Evolutionary conservation across 805 yeast species (phyloP), one percentile per base, ranked within the genome.

Genomic region (Wickerhamomyces xylosicus): DNA sequence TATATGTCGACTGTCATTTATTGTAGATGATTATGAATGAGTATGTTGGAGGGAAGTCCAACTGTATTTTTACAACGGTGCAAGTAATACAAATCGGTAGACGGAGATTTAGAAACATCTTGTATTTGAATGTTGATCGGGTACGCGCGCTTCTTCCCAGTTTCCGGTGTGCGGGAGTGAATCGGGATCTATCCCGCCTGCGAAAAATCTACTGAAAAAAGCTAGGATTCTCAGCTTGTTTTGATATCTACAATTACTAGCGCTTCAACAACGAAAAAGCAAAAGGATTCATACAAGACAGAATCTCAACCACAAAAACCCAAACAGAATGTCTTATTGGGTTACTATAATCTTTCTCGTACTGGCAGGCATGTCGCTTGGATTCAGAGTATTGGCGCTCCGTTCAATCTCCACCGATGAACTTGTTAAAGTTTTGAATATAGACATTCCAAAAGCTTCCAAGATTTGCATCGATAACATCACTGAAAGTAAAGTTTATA

Each of bases 401-500:
- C 33, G 42, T 3, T 40, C 44, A 2, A 46, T 73, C 2, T 79
- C 82, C 2, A 58, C 69, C 19, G 70, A 66, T 13, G 65, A 63
- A 37, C 57, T 73, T 19, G 63, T 74, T 25, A 62, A 61, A 37
- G 63, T 64, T 27, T 55, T 77, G 32, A 65, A 67, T 45, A 64
- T 76, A 17, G 70, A 69, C 21, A 70, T 77, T 27, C 85, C 85
- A 4, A 69, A 65, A 40, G 62, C 72, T 7, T 80, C 81, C 3
- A 56, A 59, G 35, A 60, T 77, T 14, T 74, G 79, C 37, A 65
- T 77, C 6, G 82, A 75, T 48, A 66, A 68, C 46, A 67, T 77
- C 36, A 64, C 71, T 5, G 56, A 60, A 28, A 49, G 58, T 8
- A 57, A 71, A 20, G 69, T 74, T 31, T 66, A 64, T 19, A 41